A percentile compares a stretch with the other conserved stretches of the same genome.
phyloP scores from a whole-genome alignment of 148 eudicot genomes.

The Agrostemma githago region DNA sequence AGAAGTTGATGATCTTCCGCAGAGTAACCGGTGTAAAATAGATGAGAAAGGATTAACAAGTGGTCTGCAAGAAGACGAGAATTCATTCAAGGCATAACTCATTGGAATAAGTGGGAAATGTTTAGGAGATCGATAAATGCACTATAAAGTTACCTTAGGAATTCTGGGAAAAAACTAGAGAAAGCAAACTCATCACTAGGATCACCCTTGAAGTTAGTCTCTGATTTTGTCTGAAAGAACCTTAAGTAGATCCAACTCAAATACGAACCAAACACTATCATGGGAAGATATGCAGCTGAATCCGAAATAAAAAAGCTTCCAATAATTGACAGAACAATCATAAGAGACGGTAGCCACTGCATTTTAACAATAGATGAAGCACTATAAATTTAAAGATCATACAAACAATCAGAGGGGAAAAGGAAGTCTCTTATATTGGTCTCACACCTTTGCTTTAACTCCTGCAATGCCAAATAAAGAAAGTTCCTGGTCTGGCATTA shows the following conservation, averaged over 20 bases:
- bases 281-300: constrained; percentile 72
- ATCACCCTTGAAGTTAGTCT: constrained; percentile 84
- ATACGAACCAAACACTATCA: constrained; percentile 78
- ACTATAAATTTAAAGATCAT: background rate
- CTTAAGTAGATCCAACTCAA: constrained; percentile 94
- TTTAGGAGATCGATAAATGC: constrained; percentile 3
- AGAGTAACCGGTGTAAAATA: constrained; percentile 71
- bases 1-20: constrained; percentile 60
- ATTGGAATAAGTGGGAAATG: background rate
- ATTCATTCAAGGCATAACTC: background rate
- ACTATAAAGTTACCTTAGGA: constrained; percentile 48
- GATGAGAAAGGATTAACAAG: constrained; percentile 78
- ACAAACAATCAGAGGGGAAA: background rate
- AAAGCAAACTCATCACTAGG: constrained; percentile 97
- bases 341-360: constrained; percentile 96
- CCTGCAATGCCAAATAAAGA: constrained; percentile 40
- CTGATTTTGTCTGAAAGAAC: constrained; percentile 75
- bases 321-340: constrained; percentile 47
- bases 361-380: constrained; percentile 16
- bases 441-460: constrained; percentile 76
- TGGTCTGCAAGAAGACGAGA: constrained; percentile 50
- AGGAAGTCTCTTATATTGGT: constrained; percentile 1
- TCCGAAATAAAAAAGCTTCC: constrained; percentile 63
- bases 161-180: constrained; percentile 85
- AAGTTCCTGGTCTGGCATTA: constrained; percentile 90